Base-by-base conservation (phyloP, 352 stramenopile species). In the Phytopythium litorale region DNA sequence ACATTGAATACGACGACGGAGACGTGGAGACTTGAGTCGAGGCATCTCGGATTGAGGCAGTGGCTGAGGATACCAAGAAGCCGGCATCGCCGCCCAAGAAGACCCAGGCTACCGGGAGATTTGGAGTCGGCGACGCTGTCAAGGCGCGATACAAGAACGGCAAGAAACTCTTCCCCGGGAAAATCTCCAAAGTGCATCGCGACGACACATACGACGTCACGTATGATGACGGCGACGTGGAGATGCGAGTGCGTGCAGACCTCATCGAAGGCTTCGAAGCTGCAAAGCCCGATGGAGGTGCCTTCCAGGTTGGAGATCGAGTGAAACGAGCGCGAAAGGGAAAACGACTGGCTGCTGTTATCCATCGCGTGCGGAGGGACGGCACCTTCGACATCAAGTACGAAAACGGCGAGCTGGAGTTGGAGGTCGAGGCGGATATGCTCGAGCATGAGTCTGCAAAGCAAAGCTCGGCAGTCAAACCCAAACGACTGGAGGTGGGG, bases 181-280 rank as follows among this genome's bases (percentile, higher is more conserved):
- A 73, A 65, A 86, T 94, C n/a, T 63, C 52, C 4, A 59, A 71
- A 7, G 72, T 74, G 3, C 62, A 73, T 52, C 64, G 52, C 2
- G 79, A 95, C 53, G 77, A 73, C 11, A 92, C 81, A 4, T 93
- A 81, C 52, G 85, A 94, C 52, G 63, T 96, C 55, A 56, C 69
- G 18, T 92, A 87, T 46, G 80, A 89, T 4, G 77, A 91, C 48
- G 78, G 76, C 21, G 79, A 87, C 40, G 63, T 68, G 0, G 79
- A 88, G 30, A 75, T 58, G 8, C 45, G 67, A 6, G 79, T 87
- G 16, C 54, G 66, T 16, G 46, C 42, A 1, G 63, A 55, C 5
- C 51, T 56, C 18, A 76, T 78, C 28, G 60, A 74, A 65, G 33
- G 35, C 5, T 43, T 57, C 23, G 55, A 55, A 4, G 53, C 57